phyloP scores from a whole-genome alignment of 2,329 filamentous ascomycete species.

The Fusarium brachygibbosum region DNA sequence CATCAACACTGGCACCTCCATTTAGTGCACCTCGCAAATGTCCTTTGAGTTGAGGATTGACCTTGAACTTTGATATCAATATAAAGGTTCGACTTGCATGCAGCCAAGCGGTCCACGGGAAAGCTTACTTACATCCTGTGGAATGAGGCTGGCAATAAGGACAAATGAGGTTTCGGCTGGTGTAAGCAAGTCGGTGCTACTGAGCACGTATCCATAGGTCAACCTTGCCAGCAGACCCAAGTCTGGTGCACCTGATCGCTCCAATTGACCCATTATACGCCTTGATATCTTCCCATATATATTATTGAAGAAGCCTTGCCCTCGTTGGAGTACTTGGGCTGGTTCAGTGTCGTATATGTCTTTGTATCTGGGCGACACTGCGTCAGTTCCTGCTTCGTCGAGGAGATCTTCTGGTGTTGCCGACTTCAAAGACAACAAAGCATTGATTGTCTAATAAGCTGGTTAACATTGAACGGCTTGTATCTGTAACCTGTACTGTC shows the following conservation, averaged over 20 bases:
- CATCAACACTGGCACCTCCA: conserved; percentile 45
- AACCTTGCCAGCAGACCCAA: conserved; percentile 46
- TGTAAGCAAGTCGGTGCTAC: conserved; percentile 46
- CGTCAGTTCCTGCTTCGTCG: conserved; percentile 21
- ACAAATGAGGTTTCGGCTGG: conserved; percentile 46
- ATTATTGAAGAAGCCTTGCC: conserved; percentile 42
- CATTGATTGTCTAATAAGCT: conserved; percentile 43
- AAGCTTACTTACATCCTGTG: conserved; percentile 44
- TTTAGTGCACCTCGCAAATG: conserved; percentile 47
- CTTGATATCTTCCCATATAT: conserved; percentile 47
- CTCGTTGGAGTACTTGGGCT: conserved; percentile 36
- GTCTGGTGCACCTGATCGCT: conserved; percentile 46
- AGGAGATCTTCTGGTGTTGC: conserved; percentile 45
- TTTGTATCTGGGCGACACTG: conserved; percentile 24
- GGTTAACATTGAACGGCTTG: conserved; percentile 10
- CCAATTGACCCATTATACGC: conserved; percentile 48
- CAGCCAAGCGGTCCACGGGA: neutral
- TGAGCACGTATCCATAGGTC: conserved; percentile 47
- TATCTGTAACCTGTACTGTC: neutral
- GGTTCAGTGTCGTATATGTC: conserved; percentile 41
- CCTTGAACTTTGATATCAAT: conserved; percentile 31
- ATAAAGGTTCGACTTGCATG: neutral
- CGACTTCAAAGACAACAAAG: conserved; percentile 42
- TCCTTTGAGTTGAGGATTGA: conserved; percentile 49
- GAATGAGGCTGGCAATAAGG: conserved; percentile 48